Base-by-base conservation (phyloP, 768 basidiomycete genomes). In the Zangia roseola region DNA sequence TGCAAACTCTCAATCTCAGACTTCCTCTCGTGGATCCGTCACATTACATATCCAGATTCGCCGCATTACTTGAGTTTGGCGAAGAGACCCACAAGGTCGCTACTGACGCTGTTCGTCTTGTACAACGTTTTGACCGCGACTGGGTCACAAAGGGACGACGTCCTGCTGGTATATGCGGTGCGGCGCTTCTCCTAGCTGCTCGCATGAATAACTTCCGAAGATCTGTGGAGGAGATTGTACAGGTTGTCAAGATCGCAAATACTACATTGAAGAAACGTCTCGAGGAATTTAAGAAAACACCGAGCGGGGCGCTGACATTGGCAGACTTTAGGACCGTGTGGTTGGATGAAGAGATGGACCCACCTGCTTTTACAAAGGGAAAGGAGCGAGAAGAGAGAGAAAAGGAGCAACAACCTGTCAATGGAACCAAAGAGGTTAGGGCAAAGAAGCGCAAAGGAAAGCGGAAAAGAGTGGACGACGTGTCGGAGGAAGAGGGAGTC, bases 201-300 rank as follows among this genome's bases (percentile, higher is more conserved):
- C 84, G 97, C 21, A 98, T 99, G 97, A 97, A 95, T 72, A 97
- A 97, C 68, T 98, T 95, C 62, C 76, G 94, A 36, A 76, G 97
- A 39, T 91, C 87, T 21, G 78, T 97, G 10, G 90, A 94, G 63
- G 97, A 99, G 69, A 89, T 99, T 40, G 94, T 97, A 17, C 97
- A 99, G 64, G 94, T 99, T 14, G 97, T 98, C 56, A 99, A 98
- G 71, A 97, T 97, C 56, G 92, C 94, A n/a, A 94, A 97, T 61
- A 86, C 84, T 10, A 99, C 97, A 4, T 70, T 99, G 36, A 84
- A 86, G 71, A 97, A 95, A 68, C 82, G 97, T 16, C 73, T 99
- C 14, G 89, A 94, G 21, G 97, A 99, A 71, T 99, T 99, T 75
- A 91, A 86, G 64, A 82, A 81, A 57, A 97, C 94, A 2, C 84